These are phyloP conservation scores for Calonectria hongkongensis DNA, from an alignment of 2,329 filamentous ascomycete genomes.

Conservation along the genomic window DNA sequence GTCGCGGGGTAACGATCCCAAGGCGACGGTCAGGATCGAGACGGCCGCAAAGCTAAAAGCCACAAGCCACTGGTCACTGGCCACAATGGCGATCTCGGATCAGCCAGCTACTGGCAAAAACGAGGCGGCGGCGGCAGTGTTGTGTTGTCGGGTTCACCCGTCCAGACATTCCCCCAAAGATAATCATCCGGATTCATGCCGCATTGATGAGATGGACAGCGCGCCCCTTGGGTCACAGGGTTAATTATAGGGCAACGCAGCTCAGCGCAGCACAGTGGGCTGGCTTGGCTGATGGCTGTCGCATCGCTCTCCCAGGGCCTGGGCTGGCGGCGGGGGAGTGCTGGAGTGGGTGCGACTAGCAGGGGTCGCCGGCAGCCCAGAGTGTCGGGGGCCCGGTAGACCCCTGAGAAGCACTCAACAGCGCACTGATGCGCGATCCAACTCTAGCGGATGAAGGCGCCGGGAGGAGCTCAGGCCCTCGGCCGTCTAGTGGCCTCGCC, in stretches of 20 bases:
- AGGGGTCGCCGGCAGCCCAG: conserved; percentile 23
- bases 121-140: background rate
- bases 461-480: conserved; percentile 21
- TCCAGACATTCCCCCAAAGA: background rate
- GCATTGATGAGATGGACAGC: conserved; percentile 24
- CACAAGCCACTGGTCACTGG: background rate
- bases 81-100: background rate
- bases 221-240: conserved; percentile 11
- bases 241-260: conserved; percentile 29
- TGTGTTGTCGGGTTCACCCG: conserved; percentile 13
- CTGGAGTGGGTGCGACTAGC: conserved; percentile 3
- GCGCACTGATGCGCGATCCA: conserved; percentile 24
- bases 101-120: background rate
- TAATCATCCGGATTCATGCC: conserved; percentile 21
- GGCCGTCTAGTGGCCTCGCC: conserved; percentile 15
- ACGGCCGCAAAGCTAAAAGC: conserved; percentile 18
- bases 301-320: background rate
- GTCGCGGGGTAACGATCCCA: conserved; percentile 13
- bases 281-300: conserved; percentile 10
- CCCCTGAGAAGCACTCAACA: conserved; percentile 24
- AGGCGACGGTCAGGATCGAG: conserved; percentile 3
- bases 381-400: conserved; percentile 16
- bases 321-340: conserved; percentile 9
- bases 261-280: background rate
- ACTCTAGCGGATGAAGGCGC: conserved; percentile 21